Base-by-base conservation (phyloP, 208 protist species). In the Naegleria fowleri region DNA sequence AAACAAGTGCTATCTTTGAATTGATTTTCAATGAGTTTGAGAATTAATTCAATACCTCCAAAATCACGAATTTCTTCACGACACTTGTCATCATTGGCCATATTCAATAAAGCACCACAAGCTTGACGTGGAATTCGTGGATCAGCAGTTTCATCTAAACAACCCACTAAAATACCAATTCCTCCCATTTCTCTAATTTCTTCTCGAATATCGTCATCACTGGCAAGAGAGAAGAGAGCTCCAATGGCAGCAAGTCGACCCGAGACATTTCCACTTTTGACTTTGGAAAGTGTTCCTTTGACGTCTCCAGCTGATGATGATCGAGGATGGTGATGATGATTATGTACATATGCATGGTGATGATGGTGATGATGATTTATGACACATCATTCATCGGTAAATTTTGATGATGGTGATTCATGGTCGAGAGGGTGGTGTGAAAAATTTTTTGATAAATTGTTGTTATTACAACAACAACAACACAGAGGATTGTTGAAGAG, bases 181-280 rank as follows among this genome's bases (percentile, higher is more conserved):
- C 83, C 83, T 38, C 83, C 83, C 15, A 33, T 33, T 43, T 86
- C 25, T 48, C 83, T 86, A 86, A 86, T 86, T 48, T 86, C 83
- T 43, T 39, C 83, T 25, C 29, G 7, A 48, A 33, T n/a, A 5
- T 86, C 83, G 6, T 40, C 36, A 48, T 86, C 83, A 48, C 16
- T 33, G 7, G 39, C 33, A 29, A 86, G 41, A 5, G 83, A 48
- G 25, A 86, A 86, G 15, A 86, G 41, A 40, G 83, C 83, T 43
- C 83, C 83, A 86, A 86, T 48, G 13, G 83, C 83, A 43, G 40
- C 83, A 9, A 86, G 41, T 5, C 40, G 29, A 33, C 41, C 48
- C 29, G 39, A 19, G 41, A 48, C 83, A 86, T 9, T 43, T 29
- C 39, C 40, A 40, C 16, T 43, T 86, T 86, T 48, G 15, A 86